Evolutionary conservation across 169 alveolate species (phyloP), one percentile per base, ranked within the genome.

Genomic region (Plasmodium falciparum): DNA sequence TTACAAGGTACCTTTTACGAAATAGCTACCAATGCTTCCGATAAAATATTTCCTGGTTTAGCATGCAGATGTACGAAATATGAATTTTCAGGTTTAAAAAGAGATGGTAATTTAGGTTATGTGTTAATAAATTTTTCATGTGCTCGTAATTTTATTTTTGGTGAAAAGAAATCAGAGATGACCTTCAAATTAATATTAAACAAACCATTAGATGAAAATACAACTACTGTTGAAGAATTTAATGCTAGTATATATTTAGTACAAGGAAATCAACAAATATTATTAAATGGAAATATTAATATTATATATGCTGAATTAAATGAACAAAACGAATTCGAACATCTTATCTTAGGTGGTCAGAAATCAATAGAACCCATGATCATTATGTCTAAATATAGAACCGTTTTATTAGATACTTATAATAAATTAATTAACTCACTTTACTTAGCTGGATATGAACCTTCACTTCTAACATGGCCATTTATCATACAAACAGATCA

Each of bases 11-110:
- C 85, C 8, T 85, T 49, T 22, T 85, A 85, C 15, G 91, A 85
- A 85, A 85, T 85, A 24, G 86, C 88, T 7, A 71, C 88, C 1
- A 85, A 85, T 63, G 88, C 86, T 15, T 70, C 91, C 0, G 91
- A 69, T 49, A 85, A 85, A 58, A 85, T 85, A 2, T 85, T 85
- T n/a, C 88, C 88, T 59, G 91, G 91, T 11, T 85, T 85, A 66
- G 15, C 58, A 26, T 85, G 91, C 24, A 70, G 91, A 71, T 85
- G 91, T 62, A 85, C 91, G 1, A 85, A 85, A 20, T 85, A 85
- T 17, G 86, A 69, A 3, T 85, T 85, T 20, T 71, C 91, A 45
- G 91, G 86, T 5, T 59, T 85, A 13, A 85, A 72, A 15, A 63
- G 74, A 85, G 88, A 69, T 22, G 90, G 80, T n/a, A 50, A 85